These are phyloP conservation scores for Candida sojae DNA, from an alignment of 1,139 yeast genomes.

Conservation along the genomic window DNA sequence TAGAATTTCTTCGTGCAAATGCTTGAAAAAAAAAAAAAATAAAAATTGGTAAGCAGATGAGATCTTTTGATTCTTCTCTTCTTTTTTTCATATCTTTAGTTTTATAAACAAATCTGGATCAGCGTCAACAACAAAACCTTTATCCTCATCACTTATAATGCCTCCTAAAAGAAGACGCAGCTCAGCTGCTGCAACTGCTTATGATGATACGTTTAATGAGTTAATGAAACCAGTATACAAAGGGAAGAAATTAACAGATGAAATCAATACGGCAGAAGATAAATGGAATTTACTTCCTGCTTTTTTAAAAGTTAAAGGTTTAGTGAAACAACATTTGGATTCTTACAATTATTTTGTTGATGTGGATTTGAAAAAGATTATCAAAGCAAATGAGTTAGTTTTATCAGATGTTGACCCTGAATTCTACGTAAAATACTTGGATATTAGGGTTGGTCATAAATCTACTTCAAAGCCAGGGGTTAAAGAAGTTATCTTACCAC, in stretches of 20 bases:
- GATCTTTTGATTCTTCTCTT: conserved; percentile 4
- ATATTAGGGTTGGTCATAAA: conserved; percentile 83
- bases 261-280: conserved; percentile 85
- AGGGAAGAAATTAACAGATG: conserved; percentile 86
- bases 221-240: conserved; percentile 77
- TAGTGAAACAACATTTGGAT: conserved; percentile 95
- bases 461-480: conserved; percentile 52
- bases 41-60: conserved; percentile 7
- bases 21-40: conserved; percentile 1
- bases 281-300: conserved; percentile 98
- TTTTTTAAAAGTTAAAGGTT: conserved; percentile 89
- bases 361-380: conserved; percentile 87
- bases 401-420: conserved; percentile 97
- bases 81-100: background rate
- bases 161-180: conserved; percentile 19
- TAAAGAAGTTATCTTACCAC: conserved; percentile 73
- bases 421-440: conserved; percentile 86
- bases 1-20: background rate
- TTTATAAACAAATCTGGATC: background rate
- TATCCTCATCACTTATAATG: conserved; percentile 8
- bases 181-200: conserved; percentile 17
- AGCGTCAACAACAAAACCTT: background rate
- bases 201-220: conserved; percentile 66
- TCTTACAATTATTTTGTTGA: conserved; percentile 96
- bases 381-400: conserved; percentile 85